A percentile compares a stretch with the other conserved stretches of the same genome.
These are phyloP conservation scores for Petasospora rhodanensis DNA, from an alignment of 1,139 yeast genomes.

Conservation along the genomic window DNA sequence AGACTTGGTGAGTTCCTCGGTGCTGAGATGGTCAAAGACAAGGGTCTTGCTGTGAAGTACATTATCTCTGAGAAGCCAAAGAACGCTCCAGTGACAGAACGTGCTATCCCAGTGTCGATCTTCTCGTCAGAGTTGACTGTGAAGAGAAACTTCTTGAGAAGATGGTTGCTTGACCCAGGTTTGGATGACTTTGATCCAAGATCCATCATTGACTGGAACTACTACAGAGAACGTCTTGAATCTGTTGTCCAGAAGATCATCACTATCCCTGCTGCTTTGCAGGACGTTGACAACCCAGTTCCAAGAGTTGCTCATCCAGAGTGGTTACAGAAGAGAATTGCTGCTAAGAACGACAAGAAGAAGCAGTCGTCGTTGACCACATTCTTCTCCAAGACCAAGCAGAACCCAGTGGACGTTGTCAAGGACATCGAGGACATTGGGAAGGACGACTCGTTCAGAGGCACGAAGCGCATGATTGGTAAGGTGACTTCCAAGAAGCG, in stretches of 20 bases:
- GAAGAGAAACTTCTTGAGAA: slow-evolving; percentile 61
- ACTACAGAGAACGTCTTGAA: slow-evolving; percentile 85
- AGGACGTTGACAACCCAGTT: slow-evolving; percentile 86
- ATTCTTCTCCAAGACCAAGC: slow-evolving; percentile 46
- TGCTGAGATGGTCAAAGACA: slow-evolving; percentile 95
- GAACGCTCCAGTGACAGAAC: slow-evolving; percentile 88
- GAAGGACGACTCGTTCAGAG: slow-evolving; percentile 26
- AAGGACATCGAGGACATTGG: slow-evolving; percentile 83
- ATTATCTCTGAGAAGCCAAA: slow-evolving; percentile 82
- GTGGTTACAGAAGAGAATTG: slow-evolving; percentile 73
- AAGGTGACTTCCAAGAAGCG: slow-evolving; percentile 47
- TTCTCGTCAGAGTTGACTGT: slow-evolving; percentile 74
- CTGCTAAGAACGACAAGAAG: slow-evolving; percentile 54
- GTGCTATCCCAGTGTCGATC: slow-evolving; percentile 95
- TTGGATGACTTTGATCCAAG: slow-evolving; percentile 86
- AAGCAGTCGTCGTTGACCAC: slow-evolving; percentile 64
- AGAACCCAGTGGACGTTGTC: slow-evolving; percentile 31
- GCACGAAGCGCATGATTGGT: slow-evolving; percentile 37
- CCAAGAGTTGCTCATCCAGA: slow-evolving; percentile 94
- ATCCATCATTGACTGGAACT: slow-evolving; percentile 87
- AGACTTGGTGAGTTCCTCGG: slow-evolving; percentile 94
- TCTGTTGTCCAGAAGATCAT: slow-evolving; percentile 93
- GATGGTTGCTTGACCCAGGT: slow-evolving; percentile 83
- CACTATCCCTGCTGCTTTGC: slow-evolving; percentile 96
- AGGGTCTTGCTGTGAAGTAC: slow-evolving; percentile 93